Conservation (phyloP, 306 rosid genomes). For the Cotoneaster glaucophyllus region DNA sequence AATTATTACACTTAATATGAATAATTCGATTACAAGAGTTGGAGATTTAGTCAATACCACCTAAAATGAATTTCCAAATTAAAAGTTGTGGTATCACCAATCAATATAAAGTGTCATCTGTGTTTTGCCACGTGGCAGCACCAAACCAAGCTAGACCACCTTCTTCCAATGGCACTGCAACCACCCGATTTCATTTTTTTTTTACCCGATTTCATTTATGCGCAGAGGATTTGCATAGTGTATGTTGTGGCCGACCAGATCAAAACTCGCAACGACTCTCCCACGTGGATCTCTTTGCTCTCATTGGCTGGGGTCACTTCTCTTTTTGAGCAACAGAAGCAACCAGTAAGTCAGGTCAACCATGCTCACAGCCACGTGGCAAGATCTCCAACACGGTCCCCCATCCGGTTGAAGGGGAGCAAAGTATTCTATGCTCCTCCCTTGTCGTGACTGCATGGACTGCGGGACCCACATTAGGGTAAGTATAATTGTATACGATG, state of each 20-base stretch:
- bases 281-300: constrained; percentile 21
- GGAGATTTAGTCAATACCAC: neutral
- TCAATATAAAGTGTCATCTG: neutral
- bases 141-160: neutral
- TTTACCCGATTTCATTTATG: neutral
- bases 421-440: constrained; percentile 6
- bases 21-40: neutral
- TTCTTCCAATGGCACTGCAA: neutral
- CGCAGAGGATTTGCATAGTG: neutral
- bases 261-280: constrained; percentile 12
- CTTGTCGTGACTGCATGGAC: constrained; percentile 13
- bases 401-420: neutral
- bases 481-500: neutral
- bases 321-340: neutral
- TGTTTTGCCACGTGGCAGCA: neutral
- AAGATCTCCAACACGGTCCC: constrained; percentile 4
- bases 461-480: constrained; percentile 9
- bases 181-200: constrained; percentile 1
- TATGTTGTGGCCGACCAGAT: neutral
- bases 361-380: constrained; percentile 17
- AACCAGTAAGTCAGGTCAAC: constrained; percentile 19
- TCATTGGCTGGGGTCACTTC: constrained; percentile 6
- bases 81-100: neutral
- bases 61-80: neutral
- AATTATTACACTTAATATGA: neutral